Percentiles rank a stretch among this genome's conserved stretches.
phyloP scores from a whole-genome alignment of 2,329 filamentous ascomycete species.

The Penicillium sp. region DNA sequence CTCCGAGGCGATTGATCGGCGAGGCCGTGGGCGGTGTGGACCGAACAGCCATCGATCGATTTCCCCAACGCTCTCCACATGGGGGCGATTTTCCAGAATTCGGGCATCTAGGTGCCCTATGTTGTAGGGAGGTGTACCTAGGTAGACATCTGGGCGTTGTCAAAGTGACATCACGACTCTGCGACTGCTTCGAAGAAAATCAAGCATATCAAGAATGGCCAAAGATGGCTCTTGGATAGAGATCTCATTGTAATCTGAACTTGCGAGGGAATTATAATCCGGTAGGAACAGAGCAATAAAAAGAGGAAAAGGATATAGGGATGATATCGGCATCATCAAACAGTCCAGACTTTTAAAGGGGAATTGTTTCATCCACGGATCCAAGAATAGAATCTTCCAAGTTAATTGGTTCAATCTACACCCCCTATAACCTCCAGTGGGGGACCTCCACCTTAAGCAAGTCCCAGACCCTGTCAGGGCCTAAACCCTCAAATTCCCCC shows the following conservation, averaged over 20 bases:
- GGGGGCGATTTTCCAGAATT: not conserved
- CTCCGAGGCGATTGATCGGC: not conserved
- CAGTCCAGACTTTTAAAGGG: conserved; percentile 2
- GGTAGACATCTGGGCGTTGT: not conserved
- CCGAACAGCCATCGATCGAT: not conserved
- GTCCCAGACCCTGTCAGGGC: conserved; percentile 10
- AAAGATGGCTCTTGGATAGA: not conserved
- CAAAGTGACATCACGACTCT: conserved; percentile 3
- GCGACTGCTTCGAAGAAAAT: not conserved
- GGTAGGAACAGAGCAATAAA: not conserved
- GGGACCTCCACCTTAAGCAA: not conserved
- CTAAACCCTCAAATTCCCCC: conserved; percentile 9
- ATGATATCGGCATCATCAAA: not conserved
- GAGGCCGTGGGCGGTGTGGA: conserved; percentile 1
- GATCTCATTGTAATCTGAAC: not conserved
- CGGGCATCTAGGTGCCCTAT: not conserved
- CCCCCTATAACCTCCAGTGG: conserved; percentile 1
- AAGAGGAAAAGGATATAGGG: not conserved
- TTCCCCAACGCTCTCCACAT: conserved; percentile 1
- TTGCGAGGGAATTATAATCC: not conserved
- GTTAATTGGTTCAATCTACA: not conserved
- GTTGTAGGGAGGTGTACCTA: too few relatives aligned
- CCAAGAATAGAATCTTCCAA: not conserved
- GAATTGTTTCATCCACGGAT: conserved; percentile 9
- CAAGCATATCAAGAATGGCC: not conserved